phyloP scores from a whole-genome alignment of 73 alveolate genomes.

The Breviolum minutum region DNA sequence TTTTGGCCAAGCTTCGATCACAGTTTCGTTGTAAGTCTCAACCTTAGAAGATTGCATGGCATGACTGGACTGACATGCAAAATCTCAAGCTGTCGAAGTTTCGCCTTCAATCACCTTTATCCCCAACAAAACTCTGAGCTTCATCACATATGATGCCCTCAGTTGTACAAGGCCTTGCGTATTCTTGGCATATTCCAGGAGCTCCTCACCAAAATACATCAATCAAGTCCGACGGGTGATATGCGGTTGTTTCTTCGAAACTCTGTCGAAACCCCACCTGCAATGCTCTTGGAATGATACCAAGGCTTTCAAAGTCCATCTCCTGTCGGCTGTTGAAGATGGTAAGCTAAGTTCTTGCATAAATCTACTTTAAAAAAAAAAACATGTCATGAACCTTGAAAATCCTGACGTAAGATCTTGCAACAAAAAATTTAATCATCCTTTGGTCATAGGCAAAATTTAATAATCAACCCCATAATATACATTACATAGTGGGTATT shows the following conservation, averaged over 20 bases:
- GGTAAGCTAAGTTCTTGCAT: not conserved
- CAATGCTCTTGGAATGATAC: conserved; percentile 71
- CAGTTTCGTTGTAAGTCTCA: conserved; percentile 52
- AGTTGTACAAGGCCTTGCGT: conserved; percentile 80
- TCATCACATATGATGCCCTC: conserved; percentile 40
- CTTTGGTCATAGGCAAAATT: too few species aligned
- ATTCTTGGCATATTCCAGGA: conserved; percentile 53
- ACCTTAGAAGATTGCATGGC: not conserved
- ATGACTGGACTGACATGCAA: not conserved
- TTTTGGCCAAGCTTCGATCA: conserved; percentile 1
- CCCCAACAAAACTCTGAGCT: too few species aligned
- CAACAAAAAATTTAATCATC: too few species aligned
- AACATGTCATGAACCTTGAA: too few species aligned
- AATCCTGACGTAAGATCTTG: too few species aligned
- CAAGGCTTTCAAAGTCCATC: conserved; percentile 17
- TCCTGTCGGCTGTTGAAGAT: not conserved
- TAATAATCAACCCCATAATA: too few species aligned
- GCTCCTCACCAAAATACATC: conserved; percentile 27
- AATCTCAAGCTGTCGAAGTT: too few species aligned
- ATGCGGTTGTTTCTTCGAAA: not conserved
- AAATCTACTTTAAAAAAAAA: too few species aligned
- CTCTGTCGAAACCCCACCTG: not conserved
- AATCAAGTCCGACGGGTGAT: not conserved
- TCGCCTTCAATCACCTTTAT: not conserved
- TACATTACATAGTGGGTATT: too few species aligned